phyloP scores from a whole-genome alignment of 2,329 filamentous ascomycete species.

The Lasiodiplodia sp. region DNA sequence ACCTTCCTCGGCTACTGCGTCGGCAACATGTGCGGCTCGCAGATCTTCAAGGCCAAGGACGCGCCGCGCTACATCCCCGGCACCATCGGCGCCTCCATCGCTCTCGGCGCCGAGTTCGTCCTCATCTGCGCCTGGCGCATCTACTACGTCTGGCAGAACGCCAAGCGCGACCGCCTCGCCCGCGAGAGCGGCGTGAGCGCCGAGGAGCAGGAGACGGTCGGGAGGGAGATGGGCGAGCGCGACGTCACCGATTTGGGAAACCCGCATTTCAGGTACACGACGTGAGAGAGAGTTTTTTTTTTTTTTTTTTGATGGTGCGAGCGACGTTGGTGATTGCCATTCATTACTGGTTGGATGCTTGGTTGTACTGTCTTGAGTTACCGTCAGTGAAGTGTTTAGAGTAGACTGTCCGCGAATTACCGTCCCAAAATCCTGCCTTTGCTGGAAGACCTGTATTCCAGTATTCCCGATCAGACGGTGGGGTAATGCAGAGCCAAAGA shows the following conservation, averaged over 20 bases:
- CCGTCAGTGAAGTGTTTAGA: too few species aligned
- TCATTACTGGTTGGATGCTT: too few species aligned
- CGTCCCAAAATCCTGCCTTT: too few species aligned
- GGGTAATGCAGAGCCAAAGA: too few species aligned
- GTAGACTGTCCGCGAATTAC: too few species aligned
- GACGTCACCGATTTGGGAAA: slow-evolving; percentile 55
- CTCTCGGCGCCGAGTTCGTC: slow-evolving; percentile 35
- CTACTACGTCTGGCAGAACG: slow-evolving; percentile 52
- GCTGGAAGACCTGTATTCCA: too few species aligned
- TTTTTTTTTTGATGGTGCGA: background rate
- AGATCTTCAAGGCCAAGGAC: slow-evolving; percentile 55
- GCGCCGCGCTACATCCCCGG: slow-evolving; percentile 56
- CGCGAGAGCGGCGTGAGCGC: slow-evolving; percentile 45
- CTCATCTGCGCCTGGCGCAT: slow-evolving; percentile 51
- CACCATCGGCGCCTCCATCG: slow-evolving; percentile 50
- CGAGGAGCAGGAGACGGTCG: slow-evolving; percentile 57
- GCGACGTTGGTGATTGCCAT: background rate
- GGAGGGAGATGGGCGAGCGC: slow-evolving; percentile 57
- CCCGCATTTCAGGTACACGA: slow-evolving; percentile 27
- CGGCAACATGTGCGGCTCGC: slow-evolving; percentile 57
- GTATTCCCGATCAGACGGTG: too few species aligned
- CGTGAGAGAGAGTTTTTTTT: background rate
- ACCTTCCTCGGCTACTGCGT: slow-evolving; percentile 58
- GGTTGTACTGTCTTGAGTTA: too few species aligned
- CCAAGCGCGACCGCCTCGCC: slow-evolving; percentile 34